These are phyloP conservation scores for Myxozyma vanderwaltii DNA, from an alignment of 805 yeast genomes.

Conservation along the genomic window DNA sequence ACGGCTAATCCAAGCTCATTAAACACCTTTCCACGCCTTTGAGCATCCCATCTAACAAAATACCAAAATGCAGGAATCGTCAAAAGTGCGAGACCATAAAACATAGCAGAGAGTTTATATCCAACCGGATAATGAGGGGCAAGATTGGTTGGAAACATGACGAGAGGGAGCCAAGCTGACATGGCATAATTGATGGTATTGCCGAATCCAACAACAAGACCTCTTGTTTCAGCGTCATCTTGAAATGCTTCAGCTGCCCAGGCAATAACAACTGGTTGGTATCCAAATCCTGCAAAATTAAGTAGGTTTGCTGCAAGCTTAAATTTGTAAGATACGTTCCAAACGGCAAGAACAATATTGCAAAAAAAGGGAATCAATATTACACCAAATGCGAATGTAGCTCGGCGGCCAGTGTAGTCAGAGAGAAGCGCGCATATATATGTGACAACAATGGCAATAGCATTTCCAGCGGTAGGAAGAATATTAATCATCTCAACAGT, in stretches of 20 bases:
- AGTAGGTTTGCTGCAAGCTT: slow-evolving; percentile 3
- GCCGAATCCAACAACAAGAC: slow-evolving; percentile 39
- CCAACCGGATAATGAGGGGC: slow-evolving; percentile 39
- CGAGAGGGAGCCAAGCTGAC: slow-evolving; percentile 46
- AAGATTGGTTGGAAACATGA: slow-evolving; percentile 45
- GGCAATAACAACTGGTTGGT: background rate
- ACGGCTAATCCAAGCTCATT: slow-evolving; percentile 19
- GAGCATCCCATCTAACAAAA: slow-evolving; percentile 6
- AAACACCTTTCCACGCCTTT: slow-evolving; percentile 7
- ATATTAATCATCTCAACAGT: slow-evolving; percentile 52
- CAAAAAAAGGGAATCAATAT: slow-evolving; percentile 59
- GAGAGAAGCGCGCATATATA: slow-evolving; percentile 44
- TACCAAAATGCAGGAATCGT: slow-evolving; percentile 16
- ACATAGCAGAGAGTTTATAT: slow-evolving; percentile 20
- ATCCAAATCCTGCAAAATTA: background rate
- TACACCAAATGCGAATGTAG: slow-evolving; percentile 45
- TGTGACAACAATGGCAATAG: slow-evolving; percentile 44
- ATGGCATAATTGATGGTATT: slow-evolving; percentile 41
- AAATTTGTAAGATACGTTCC: slow-evolving; percentile 47
- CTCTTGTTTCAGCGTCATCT: slow-evolving; percentile 39
- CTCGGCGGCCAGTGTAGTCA: slow-evolving; percentile 41
- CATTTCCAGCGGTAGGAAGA: slow-evolving; percentile 54
- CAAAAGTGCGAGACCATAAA: slow-evolving; percentile 8
- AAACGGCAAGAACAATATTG: slow-evolving; percentile 55
- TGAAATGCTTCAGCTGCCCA: slow-evolving; percentile 36